Conservation (phyloP, 179 eudicot genomes). For the Carnegiea gigantea region DNA sequence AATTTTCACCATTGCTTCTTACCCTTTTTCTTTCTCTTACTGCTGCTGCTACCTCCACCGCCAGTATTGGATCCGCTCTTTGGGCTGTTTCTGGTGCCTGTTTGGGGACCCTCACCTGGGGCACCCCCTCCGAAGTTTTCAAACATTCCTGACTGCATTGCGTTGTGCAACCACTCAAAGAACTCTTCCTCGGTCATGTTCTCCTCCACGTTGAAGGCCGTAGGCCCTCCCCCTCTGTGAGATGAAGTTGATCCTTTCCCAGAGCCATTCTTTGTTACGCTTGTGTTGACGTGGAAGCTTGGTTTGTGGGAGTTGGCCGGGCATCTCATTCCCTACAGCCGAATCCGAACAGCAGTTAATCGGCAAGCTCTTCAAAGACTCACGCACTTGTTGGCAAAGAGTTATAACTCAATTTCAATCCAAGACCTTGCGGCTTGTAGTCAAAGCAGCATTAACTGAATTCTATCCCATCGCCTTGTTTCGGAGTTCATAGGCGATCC, state of each 20-base stretch:
- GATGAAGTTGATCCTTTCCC: constrained; percentile 59
- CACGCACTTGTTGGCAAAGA: background rate
- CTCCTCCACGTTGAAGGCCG: constrained; percentile 55
- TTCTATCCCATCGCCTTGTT: no score
- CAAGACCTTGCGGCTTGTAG: background rate
- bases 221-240: constrained; percentile 47
- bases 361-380: background rate
- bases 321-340: constrained; percentile 85
- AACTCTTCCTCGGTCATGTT: constrained; percentile 92
- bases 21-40: constrained; percentile 87
- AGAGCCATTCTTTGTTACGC: constrained; percentile 42
- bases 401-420: background rate
- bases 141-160: constrained; percentile 72
- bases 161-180: constrained; percentile 82
- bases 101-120: constrained; percentile 28
- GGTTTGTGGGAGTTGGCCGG: constrained; percentile 92
- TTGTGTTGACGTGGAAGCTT: constrained; percentile 92
- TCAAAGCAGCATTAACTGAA: no score
- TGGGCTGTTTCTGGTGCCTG: constrained; percentile 28
- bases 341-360: background rate
- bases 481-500: background rate
- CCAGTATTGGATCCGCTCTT: constrained; percentile 35
- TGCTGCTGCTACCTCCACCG: constrained; percentile 34
- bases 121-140: constrained; percentile 47
- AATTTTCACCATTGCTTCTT: constrained; percentile 64